phyloP scores from a whole-genome alignment of 2,329 filamentous ascomycete genomes.

The Fonsecaea multimorphosa region DNA sequence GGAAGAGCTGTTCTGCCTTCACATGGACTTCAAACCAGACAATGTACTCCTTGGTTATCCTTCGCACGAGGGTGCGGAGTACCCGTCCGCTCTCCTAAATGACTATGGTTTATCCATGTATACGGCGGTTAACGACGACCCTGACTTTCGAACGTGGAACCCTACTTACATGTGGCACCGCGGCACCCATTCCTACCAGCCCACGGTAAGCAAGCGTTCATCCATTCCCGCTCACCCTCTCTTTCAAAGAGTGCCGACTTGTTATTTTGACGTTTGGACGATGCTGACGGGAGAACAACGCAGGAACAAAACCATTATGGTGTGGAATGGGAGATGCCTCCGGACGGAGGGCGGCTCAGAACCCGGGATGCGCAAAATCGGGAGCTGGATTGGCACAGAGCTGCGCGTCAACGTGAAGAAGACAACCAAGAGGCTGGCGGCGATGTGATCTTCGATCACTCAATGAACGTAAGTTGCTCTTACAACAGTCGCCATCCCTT shows the following conservation, averaged over 20 bases:
- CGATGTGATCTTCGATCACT: constrained; percentile 20
- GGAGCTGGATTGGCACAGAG: neutral
- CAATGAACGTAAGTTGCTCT: constrained; percentile 22
- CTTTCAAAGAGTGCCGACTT: neutral
- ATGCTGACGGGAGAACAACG: constrained; percentile 8
- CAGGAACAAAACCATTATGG: constrained; percentile 31
- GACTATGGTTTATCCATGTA: constrained; percentile 26
- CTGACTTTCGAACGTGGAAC: constrained; percentile 7
- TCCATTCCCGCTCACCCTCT: neutral
- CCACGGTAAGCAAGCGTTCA: constrained; percentile 22
- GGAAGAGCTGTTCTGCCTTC: constrained; percentile 67
- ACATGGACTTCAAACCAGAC: constrained; percentile 95
- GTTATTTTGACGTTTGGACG: neutral
- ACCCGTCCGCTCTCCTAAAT: constrained; percentile 15
- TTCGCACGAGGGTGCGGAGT: constrained; percentile 22
- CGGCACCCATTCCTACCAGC: constrained; percentile 16
- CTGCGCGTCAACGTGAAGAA: neutral
- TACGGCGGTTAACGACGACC: neutral
- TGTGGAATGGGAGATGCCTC: constrained; percentile 25
- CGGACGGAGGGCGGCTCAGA: constrained; percentile 23
- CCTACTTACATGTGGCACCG: constrained; percentile 17
- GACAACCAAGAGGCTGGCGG: neutral
- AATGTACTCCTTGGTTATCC: constrained; percentile 74
- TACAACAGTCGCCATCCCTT: too few species aligned
- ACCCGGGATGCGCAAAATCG: neutral